Evolutionary conservation across 2,329 filamentous ascomycete genomes (phyloP), one percentile per base, ranked within the genome.

Genomic region (Talaromyces islandicus): DNA sequence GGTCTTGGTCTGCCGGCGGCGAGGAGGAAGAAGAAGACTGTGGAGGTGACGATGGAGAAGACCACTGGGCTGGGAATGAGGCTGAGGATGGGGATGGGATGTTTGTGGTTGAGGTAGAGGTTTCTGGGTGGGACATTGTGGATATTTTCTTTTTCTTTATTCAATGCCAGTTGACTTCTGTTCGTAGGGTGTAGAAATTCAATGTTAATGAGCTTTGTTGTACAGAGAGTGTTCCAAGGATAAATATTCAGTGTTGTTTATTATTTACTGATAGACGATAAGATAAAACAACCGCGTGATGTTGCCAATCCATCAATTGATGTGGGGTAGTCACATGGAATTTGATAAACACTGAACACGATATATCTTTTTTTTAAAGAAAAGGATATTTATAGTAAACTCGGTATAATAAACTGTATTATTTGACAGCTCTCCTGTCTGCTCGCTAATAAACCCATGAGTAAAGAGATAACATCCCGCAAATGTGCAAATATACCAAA

Each of bases 1-100:
- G 56, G 32, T 58, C 59, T 55, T 58, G 59, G 14, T 32, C 7
- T 19, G 30, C 32, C 25, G 30, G 19, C 2, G 43, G 24, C 3
- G 56, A 7, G 11, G 74, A 71, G 3, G 68, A 60, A 21, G 62
- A 64, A 32, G 64, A 60, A 21, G 55, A 54, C 17, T 38, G 35
- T 7, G 35, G 35, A 38, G 43, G 30, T 14, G 56, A 7, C 7
- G 74, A 71, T 3, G 68, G 58, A 21, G 62, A 64, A 38, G 64
- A 60, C 25, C 52, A 54, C 21, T 54, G 59, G 7, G 57, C n/a
- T 35, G 56, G 53, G 7, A 54, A 7, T 3, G 52, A 55, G 19
- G 25, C 25, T 25, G 29, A n/a, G 35, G 55, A 29, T 21, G 52
- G 59, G n/a, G 59, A 57, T 27, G 48, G 52, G 52, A 54, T 38